Evolutionary conservation across 805 yeast genomes (phyloP), one percentile per base, ranked within the genome.

Genomic region (Zygosaccharomyces rouxii): DNA sequence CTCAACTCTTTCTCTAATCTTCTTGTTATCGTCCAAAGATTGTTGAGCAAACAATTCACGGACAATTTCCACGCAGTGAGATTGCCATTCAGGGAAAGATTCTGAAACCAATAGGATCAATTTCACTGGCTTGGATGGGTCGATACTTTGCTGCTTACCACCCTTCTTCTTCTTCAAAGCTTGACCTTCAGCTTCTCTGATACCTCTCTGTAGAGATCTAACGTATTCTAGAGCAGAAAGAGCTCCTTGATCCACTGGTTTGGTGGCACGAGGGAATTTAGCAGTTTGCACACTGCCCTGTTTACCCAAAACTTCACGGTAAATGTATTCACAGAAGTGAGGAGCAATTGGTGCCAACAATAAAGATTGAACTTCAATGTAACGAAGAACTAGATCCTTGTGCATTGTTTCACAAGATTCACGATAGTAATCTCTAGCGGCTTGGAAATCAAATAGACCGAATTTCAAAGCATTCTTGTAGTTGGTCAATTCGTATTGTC

Each of bases 341-440:
- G 99, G 98, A 38, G 98, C 95, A 59, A 94, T 75, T 54, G 99
- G 99, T 14, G 95, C 81, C 58, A 94, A 72, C 66, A 90, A 70
- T 59, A 94, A 76, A 16, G 84, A 84, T 74, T 94, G 99, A 28
- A 81, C 72, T 71, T 89, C 96, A 59, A 94, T 86, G 67, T 89
- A 94, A 59, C 84, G 81, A 55, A 80, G 63, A 35, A 89, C 84
- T 55, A 94, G 77, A 60, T 87, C 96, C 58, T 75, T 79, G 74
- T 88, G 96, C 96, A 94, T 88, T 30, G 73, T 73, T 21, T 70
- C 68, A 29, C 76, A 69, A 23, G 79, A 70, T 59, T 94, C 99
- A 73, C 99, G 84, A 75, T 94, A 94, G 74, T 84, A 90, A 71
- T 94, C 99, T 74, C 99, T 85, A 29, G 97, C 83, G 48, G 89